Evolutionary conservation across 495 filamentous ascomycete genomes (phyloP), one percentile per base, ranked within the genome.

Genomic region (Coniosporium apollinis): DNA sequence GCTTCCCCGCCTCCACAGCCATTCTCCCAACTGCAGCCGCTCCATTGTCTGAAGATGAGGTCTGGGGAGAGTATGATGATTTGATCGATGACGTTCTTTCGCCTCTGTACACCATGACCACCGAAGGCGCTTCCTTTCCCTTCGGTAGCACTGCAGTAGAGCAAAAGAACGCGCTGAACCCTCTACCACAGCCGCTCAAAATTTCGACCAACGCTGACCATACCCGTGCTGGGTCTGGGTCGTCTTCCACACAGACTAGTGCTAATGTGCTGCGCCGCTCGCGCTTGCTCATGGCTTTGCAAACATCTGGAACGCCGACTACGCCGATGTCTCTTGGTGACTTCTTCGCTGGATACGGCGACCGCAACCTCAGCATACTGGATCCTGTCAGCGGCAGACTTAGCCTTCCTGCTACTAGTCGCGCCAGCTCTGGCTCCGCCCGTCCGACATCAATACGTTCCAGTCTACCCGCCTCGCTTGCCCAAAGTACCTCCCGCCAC

Each of bases 51-150:
- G 78, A 85, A 44, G 89, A 96, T 46, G 89, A 96, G 48, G 67
- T 94, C 13, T 97, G 89, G 89, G 72, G 79, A 25, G 85, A 97
- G 53, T 96, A 89, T 43, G 76, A 94, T 51, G 89, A 96, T 48
- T 61, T 92, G 11, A 68, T 94, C 35, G 80, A 80, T 42, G 72
- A 83, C 30, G 71, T 78, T 9, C 61, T 72, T 11, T 72, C 71
- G 0, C 67, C 72, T 2, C 22, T 29, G 15, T 26, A 33, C 29
- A 43, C n/a, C n/a, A n/a, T n/a, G n/a, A n/a, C n/a, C n/a, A n/a
- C n/a, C n/a, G n/a, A n/a, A n/a, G n/a, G n/a, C n/a, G n/a, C n/a
- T n/a, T n/a, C n/a, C n/a, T n/a, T n/a, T n/a, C n/a, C n/a, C n/a
- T n/a, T n/a, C n/a, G n/a, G n/a, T n/a, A n/a, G n/a, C n/a, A n/a